Conservation (phyloP, 306 rosid genomes). For the Trifolium repens region DNA sequence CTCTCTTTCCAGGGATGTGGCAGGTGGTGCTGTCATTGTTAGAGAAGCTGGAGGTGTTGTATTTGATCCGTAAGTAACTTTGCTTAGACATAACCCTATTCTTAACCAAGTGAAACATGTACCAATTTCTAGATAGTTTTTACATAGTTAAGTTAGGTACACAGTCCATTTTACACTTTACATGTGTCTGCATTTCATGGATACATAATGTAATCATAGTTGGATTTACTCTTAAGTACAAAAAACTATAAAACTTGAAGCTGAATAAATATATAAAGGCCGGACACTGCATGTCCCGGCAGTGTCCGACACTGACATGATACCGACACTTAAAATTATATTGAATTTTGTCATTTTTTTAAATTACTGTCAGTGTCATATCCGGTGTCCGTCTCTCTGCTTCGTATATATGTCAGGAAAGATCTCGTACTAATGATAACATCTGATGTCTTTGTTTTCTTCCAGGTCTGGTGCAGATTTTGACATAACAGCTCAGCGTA, state of each 20-base stretch:
- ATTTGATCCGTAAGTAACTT: slow-evolving; percentile 89
- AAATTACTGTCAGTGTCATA: too few species aligned
- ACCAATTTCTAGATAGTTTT: slow-evolving; percentile 44
- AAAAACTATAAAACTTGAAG: slow-evolving; percentile 31
- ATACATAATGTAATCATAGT: slow-evolving; percentile 12
- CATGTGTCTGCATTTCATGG: slow-evolving; percentile 41
- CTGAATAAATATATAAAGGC: not conserved
- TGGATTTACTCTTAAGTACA: slow-evolving; percentile 24
- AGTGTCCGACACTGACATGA: too few species aligned
- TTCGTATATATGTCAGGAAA: not conserved
- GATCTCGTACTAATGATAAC: not conserved
- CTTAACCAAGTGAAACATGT: slow-evolving; percentile 32
- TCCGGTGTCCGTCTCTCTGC: too few species aligned
- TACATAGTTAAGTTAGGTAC: slow-evolving; percentile 36
- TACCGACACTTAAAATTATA: too few species aligned
- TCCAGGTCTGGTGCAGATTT: slow-evolving; percentile 91
- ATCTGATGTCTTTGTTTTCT: slow-evolving; percentile 46
- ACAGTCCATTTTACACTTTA: slow-evolving; percentile 34
- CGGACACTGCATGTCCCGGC: too few species aligned
- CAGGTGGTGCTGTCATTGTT: slow-evolving; percentile 95
- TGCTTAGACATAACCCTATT: slow-evolving; percentile 32
- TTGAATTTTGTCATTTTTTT: too few species aligned
- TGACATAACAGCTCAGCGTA: slow-evolving; percentile 80
- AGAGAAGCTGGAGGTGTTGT: slow-evolving; percentile 95
- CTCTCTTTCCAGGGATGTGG: slow-evolving; percentile 82